Conservation (phyloP, 2,329 filamentous ascomycete genomes). For the Cytospora piceicola region DNA sequence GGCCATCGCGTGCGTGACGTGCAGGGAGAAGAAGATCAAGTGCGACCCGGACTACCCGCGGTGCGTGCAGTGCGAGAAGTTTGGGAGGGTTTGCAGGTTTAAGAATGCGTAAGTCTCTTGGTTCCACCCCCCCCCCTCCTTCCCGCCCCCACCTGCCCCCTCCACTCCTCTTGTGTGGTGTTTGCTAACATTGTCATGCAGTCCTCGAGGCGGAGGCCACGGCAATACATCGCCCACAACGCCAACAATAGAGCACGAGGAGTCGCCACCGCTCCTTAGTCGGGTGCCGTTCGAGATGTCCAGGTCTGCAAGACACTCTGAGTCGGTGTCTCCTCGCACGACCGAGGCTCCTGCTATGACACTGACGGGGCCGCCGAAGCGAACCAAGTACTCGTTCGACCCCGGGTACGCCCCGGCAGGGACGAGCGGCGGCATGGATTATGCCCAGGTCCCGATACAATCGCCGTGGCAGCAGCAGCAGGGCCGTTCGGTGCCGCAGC, state of each 20-base stretch:
- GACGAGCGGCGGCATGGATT: slow-evolving; percentile 39
- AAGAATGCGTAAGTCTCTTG: slow-evolving; percentile 79
- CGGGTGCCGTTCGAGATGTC: slow-evolving; percentile 42
- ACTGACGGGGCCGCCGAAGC: slow-evolving; percentile 49
- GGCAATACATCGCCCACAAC: slow-evolving; percentile 61
- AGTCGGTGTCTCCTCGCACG: slow-evolving; percentile 53
- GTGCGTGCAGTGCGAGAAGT: slow-evolving; percentile 91
- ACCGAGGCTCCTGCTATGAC: slow-evolving; percentile 40
- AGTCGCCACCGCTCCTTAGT: slow-evolving; percentile 39
- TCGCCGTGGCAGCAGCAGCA: slow-evolving; percentile 38
- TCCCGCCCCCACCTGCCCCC: neutral
- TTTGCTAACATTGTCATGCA: slow-evolving; percentile 36
- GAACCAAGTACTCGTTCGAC: slow-evolving; percentile 53
- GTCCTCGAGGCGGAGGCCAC: slow-evolving; percentile 55
- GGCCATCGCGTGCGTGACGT: slow-evolving; percentile 90
- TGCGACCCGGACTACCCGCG: slow-evolving; percentile 87
- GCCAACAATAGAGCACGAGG: slow-evolving; percentile 55
- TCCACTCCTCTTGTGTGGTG: slow-evolving; percentile 30
- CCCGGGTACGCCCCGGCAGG: slow-evolving; percentile 44
- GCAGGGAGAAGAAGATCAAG: slow-evolving; percentile 96
- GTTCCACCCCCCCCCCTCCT: neutral
- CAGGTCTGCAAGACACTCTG: slow-evolving; percentile 48
- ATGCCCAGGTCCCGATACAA: slow-evolving; percentile 36
- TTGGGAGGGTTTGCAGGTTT: slow-evolving; percentile 81
- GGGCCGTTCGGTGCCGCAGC: slow-evolving; percentile 41